Evolutionary conservation across 129 eudicot genomes (phyloP).

Genomic region (Flaveria bidentis): DNA sequence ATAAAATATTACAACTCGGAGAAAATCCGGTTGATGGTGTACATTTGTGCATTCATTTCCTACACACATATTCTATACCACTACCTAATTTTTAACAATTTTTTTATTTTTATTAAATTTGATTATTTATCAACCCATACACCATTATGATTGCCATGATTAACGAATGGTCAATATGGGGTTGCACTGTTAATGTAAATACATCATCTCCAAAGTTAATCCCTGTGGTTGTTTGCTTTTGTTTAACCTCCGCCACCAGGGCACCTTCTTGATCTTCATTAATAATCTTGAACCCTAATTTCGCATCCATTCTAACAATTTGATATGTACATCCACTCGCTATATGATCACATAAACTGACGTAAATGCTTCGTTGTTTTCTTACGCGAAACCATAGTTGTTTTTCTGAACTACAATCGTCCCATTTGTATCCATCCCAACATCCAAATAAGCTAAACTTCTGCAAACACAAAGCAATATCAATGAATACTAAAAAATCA

Average conservation of each 20-base stretch:
- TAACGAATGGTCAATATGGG: constrained; percentile 48
- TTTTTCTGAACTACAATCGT: constrained; percentile 29
- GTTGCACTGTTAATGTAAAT: constrained; percentile 57
- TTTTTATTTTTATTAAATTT: constrained; percentile 34
- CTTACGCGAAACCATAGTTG: constrained; percentile 52
- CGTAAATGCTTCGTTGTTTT: constrained; percentile 27
- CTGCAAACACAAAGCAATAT: constrained; percentile 35
- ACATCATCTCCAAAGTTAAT: constrained; percentile 67
- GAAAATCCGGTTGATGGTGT: constrained; percentile 24
- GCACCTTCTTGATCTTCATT: constrained; percentile 42
- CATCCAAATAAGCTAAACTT: constrained; percentile 40
- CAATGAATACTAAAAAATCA: not conserved
- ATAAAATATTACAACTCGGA: not conserved
- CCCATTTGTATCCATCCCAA: constrained; percentile 65
- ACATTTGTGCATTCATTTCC: constrained; percentile 21
- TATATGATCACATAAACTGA: constrained; percentile 43
- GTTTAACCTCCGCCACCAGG: constrained; percentile 57
- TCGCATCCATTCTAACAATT: constrained; percentile 35
- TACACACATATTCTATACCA: not conserved
- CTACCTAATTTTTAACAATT: not conserved
- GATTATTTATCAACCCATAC: constrained; percentile 47
- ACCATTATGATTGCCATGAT: constrained; percentile 64
- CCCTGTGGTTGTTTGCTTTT: constrained; percentile 55
- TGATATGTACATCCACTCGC: constrained; percentile 33
- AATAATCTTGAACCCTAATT: constrained; percentile 45